Conservation (phyloP, 768 basidiomycete genomes). For the Lyophyllum semitale region DNA sequence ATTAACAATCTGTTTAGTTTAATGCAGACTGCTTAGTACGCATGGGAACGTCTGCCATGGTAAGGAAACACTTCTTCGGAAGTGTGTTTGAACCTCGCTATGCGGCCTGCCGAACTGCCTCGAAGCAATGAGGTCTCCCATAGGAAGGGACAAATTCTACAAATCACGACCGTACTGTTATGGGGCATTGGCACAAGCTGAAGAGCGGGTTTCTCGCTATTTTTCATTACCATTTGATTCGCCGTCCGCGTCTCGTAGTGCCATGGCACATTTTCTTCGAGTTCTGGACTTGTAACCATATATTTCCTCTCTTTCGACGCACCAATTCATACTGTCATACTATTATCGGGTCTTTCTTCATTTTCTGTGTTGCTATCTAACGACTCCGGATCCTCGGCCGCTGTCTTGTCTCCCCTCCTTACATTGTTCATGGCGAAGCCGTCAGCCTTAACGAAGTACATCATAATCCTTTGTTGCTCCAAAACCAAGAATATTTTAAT, state of each 20-base stretch:
- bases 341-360: conserved; percentile 19
- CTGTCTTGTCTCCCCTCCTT: conserved; percentile 5
- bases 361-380: conserved; percentile 40
- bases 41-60: neutral
- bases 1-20: conserved; percentile 9
- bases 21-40: conserved; percentile 18
- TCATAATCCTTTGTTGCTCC: conserved; percentile 16
- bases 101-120: conserved; percentile 8
- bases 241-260: conserved; percentile 4
- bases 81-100: neutral
- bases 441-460: conserved; percentile 16
- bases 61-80: conserved; percentile 3
- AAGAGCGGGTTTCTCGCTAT: conserved; percentile 13
- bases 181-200: conserved; percentile 7
- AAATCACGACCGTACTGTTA: neutral
- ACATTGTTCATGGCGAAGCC: conserved; percentile 14
- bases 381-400: conserved; percentile 23
- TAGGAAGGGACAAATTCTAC: conserved; percentile 2
- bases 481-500: conserved; percentile 11
- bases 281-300: conserved; percentile 44
- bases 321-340: conserved; percentile 12
- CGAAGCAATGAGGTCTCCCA: conserved; percentile 7
- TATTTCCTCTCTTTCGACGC: conserved; percentile 22
- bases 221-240: conserved; percentile 6
- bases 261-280: conserved; percentile 12